These are phyloP conservation scores for Talaromyces sp. DNA, from an alignment of 2,329 filamentous ascomycete species.

Conservation along the genomic window DNA sequence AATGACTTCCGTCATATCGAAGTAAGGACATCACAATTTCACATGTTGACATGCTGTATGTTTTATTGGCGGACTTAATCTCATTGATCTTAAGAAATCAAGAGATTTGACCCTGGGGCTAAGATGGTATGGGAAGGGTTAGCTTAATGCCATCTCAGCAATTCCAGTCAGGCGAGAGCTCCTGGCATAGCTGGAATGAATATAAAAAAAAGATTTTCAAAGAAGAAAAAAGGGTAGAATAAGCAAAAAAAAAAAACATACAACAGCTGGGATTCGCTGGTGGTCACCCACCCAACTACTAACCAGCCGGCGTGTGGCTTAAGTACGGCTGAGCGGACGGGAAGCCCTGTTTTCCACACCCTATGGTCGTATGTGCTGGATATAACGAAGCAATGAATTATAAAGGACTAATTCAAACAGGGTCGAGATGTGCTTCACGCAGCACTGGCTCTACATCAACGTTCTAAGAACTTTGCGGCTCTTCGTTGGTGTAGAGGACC, in stretches of 20 bases:
- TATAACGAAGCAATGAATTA: not conserved
- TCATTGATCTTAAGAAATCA: not conserved
- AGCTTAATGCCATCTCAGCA: not conserved
- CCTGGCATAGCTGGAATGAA: not conserved
- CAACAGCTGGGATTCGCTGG: conserved; percentile 7
- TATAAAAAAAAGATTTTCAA: no score
- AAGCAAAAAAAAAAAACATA: not conserved
- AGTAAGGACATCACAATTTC: no score
- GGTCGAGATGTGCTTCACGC: not conserved
- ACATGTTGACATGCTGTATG: no score
- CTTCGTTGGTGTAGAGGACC: no score
- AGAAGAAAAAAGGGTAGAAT: not conserved
- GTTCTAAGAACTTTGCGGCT: not conserved
- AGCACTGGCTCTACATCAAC: not conserved
- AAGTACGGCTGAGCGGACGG: conserved; percentile 6
- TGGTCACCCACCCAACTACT: conserved; percentile 8
- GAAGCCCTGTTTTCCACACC: conserved; percentile 8
- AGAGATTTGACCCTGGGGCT: not conserved
- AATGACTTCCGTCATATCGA: no score
- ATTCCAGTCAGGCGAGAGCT: not conserved
- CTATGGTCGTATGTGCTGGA: not conserved
- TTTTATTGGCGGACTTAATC: not conserved
- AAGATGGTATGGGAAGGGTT: not conserved
- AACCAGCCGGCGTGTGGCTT: conserved; percentile 8
- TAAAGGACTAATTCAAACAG: not conserved